Percentiles rank a stretch among this genome's conserved stretches.
phyloP scores from a whole-genome alignment of 2,329 filamentous ascomycete species.

The Ceratocystis destructans region DNA sequence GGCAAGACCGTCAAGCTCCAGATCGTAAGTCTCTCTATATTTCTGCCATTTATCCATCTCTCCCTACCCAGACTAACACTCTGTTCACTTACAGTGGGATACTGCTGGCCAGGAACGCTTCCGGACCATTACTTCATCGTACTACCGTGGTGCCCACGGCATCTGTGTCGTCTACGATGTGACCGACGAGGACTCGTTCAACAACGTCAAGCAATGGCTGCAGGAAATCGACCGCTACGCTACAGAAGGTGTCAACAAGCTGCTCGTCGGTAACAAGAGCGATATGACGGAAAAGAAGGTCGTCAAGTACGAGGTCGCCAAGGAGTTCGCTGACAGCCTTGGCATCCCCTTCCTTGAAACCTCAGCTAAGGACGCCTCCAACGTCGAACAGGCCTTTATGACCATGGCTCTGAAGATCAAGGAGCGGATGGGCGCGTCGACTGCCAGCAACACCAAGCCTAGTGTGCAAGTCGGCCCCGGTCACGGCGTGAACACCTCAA shows the following conservation, averaged over 20 bases:
- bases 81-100: conserved; percentile 60
- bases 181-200: conserved; percentile 99
- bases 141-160: conserved; percentile 97
- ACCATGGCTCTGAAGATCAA: conserved; percentile 99
- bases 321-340: conserved; percentile 98
- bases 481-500: conserved; percentile 80
- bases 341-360: conserved; percentile 99
- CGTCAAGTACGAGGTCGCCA: conserved; percentile 97
- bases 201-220: conserved; percentile 99
- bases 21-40: conserved; percentile 53
- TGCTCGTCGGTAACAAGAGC: conserved; percentile 98
- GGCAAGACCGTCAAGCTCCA: conserved; percentile 99
- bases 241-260: conserved; percentile 98
- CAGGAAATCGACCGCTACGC: conserved; percentile 99
- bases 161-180: conserved; percentile 99
- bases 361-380: conserved; percentile 97
- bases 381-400: conserved; percentile 98
- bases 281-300: conserved; percentile 99
- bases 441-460: conserved; percentile 94
- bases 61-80: background rate
- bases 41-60: background rate
- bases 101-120: conserved; percentile 98
- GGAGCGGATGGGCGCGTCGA: conserved; percentile 96
- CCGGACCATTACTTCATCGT: conserved; percentile 98
- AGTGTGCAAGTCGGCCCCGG: conserved; percentile 92